These are phyloP conservation scores for Aureobasidium sp. DNA, from an alignment of 2,329 filamentous ascomycete genomes.

Conservation along the genomic window DNA sequence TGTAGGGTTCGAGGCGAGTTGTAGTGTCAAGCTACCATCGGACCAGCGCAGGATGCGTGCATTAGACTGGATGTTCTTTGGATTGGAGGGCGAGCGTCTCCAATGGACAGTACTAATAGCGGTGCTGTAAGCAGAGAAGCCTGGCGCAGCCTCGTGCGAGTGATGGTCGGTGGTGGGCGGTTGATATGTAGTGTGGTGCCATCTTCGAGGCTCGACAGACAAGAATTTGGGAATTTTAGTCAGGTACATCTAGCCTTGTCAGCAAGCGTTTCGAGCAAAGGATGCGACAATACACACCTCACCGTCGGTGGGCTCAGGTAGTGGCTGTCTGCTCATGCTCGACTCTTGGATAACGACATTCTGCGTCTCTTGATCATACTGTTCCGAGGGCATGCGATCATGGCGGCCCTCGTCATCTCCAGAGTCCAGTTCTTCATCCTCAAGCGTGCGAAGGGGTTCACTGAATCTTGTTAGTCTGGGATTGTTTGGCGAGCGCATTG, in stretches of 20 bases:
- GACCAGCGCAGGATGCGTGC: slow-evolving; percentile 70
- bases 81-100: slow-evolving; percentile 58
- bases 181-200: slow-evolving; percentile 59
- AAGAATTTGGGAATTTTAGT: slow-evolving; percentile 68
- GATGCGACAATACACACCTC: slow-evolving; percentile 43
- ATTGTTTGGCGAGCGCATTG: neutral
- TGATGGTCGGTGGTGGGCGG: slow-evolving; percentile 54
- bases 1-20: slow-evolving; percentile 59
- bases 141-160: slow-evolving; percentile 37
- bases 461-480: neutral
- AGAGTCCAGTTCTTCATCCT: slow-evolving; percentile 57
- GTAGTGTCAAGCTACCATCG: slow-evolving; percentile 68
- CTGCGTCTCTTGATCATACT: slow-evolving; percentile 44
- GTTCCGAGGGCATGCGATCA: slow-evolving; percentile 52
- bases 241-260: slow-evolving; percentile 51
- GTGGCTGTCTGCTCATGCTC: slow-evolving; percentile 59
- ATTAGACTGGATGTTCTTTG: slow-evolving; percentile 64
- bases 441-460: slow-evolving; percentile 40
- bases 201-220: slow-evolving; percentile 60
- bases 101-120: slow-evolving; percentile 63
- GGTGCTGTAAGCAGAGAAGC: slow-evolving; percentile 54
- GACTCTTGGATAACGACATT: slow-evolving; percentile 49
- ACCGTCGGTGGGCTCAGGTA: slow-evolving; percentile 64
- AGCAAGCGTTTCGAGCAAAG: neutral
- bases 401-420: slow-evolving; percentile 56